These are phyloP conservation scores for Haplosporangium sp. DNA, from an alignment of 371 early-diverging fungal species.

Conservation along the genomic window DNA sequence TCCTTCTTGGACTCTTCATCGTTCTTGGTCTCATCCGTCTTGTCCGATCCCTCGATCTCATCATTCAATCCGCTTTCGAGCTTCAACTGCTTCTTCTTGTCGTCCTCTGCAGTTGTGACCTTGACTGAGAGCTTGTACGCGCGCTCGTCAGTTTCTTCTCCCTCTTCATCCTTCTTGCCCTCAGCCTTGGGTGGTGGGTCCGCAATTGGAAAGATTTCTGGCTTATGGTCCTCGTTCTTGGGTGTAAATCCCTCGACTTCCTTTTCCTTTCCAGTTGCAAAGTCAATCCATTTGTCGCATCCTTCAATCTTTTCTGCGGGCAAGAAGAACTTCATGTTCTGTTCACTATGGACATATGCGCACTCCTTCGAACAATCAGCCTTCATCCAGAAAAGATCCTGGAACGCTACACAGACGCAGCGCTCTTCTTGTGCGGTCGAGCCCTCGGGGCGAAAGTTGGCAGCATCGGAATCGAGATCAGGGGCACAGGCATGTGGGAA, in stretches of 20 bases:
- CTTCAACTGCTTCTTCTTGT: not conserved
- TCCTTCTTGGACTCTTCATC: slow-evolving; percentile 28
- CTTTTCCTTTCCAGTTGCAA: slow-evolving; percentile 32
- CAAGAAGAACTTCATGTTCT: slow-evolving; percentile 39
- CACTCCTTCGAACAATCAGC: slow-evolving; percentile 51
- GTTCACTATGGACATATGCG: slow-evolving; percentile 23
- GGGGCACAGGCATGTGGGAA: slow-evolving; percentile 47
- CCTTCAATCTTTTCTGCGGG: slow-evolving; percentile 38
- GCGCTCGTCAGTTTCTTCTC: slow-evolving; percentile 5
- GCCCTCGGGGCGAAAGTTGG: slow-evolving; percentile 28
- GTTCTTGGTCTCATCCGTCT: not conserved
- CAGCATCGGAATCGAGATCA: slow-evolving; percentile 16
- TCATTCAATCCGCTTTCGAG: slow-evolving; percentile 1
- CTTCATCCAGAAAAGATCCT: slow-evolving; percentile 53
- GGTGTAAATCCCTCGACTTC: slow-evolving; percentile 15
- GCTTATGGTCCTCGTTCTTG: slow-evolving; percentile 33
- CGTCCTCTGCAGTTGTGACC: slow-evolving; percentile 11
- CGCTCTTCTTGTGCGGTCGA: slow-evolving; percentile 28
- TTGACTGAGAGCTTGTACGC: slow-evolving; percentile 12
- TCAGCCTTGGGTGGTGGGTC: slow-evolving; percentile 19
- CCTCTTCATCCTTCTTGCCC: slow-evolving; percentile 1
- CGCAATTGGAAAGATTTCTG: slow-evolving; percentile 28
- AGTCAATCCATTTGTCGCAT: slow-evolving; percentile 52
- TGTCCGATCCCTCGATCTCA: not conserved
- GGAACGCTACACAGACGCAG: slow-evolving; percentile 47